Evolutionary conservation across 495 filamentous ascomycete species (phyloP).

Genomic region (Penicillium coprophilum): DNA sequence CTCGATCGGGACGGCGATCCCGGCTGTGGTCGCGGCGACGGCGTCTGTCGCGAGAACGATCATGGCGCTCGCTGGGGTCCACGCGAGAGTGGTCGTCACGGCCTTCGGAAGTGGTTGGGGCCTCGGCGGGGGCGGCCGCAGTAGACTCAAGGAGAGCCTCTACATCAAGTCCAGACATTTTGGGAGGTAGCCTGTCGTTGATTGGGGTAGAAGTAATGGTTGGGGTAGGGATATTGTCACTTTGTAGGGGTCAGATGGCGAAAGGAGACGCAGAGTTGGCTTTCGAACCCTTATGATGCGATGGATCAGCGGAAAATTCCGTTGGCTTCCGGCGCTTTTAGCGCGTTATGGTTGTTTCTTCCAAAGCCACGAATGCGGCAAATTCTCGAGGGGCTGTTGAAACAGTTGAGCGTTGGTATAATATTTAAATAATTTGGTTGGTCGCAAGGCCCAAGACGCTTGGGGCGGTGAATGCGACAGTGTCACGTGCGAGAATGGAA

Average conservation of each 20-base stretch:
- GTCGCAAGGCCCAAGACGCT: too few species aligned
- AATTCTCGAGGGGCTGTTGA: background rate
- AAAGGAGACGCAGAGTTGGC: constrained; percentile 26
- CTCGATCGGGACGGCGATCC: constrained; percentile 60
- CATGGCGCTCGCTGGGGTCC: constrained; percentile 54
- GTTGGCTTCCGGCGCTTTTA: background rate
- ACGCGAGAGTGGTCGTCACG: constrained; percentile 58
- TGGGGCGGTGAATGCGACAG: background rate
- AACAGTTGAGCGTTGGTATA: background rate
- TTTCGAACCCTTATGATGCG: constrained; percentile 43
- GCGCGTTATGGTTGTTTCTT: background rate
- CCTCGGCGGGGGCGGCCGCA: constrained; percentile 57
- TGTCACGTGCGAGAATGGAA: background rate
- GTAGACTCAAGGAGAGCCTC: constrained; percentile 93
- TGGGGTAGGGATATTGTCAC: constrained; percentile 44
- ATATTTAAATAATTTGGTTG: background rate
- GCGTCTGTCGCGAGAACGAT: constrained; percentile 59
- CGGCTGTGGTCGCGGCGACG: constrained; percentile 60
- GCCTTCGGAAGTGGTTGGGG: constrained; percentile 54
- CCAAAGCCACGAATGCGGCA: background rate
- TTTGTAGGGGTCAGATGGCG: constrained; percentile 49
- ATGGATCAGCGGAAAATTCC: background rate
- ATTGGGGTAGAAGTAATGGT: constrained; percentile 20
- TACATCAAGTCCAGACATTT: constrained; percentile 89
- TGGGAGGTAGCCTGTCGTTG: constrained; percentile 21